phyloP scores from a whole-genome alignment of 148 eudicot species.

The Vaccinium corymbosum region DNA sequence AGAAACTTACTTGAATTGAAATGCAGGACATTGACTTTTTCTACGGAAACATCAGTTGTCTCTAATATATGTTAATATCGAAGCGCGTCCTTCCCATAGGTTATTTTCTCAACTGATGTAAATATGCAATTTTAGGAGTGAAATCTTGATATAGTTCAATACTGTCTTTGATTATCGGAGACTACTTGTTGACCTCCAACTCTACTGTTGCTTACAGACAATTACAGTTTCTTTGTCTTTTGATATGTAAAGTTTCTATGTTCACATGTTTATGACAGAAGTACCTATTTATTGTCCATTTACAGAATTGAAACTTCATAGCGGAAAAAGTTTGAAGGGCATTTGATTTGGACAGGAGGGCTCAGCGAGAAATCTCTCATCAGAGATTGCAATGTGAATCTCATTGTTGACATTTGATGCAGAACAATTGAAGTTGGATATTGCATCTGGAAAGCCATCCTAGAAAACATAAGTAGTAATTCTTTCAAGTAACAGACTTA shows the following conservation, averaged over 20 bases:
- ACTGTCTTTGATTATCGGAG: not conserved
- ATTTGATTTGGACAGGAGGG: constrained; percentile 3
- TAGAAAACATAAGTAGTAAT: not conserved
- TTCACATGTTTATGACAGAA: not conserved
- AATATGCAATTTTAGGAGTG: not conserved
- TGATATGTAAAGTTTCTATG: not conserved
- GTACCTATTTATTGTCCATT: not conserved
- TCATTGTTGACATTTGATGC: not conserved
- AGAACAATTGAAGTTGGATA: not conserved
- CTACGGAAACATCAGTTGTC: not conserved
- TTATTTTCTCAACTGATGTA: not conserved
- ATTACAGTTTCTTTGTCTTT: not conserved
- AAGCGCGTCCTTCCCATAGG: not conserved
- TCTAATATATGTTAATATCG: not conserved
- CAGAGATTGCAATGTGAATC: not conserved
- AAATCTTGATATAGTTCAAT: not conserved
- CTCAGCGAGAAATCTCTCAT: not conserved
- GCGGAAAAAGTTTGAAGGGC: constrained; percentile 10
- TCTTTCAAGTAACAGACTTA: not conserved
- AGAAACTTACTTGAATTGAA: not conserved
- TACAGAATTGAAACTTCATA: not conserved
- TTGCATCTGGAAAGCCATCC: constrained; percentile 6
- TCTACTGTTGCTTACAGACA: not conserved
- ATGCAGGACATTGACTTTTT: not conserved
- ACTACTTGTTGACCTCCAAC: not conserved